Evolutionary conservation across 2,329 filamentous ascomycete species (phyloP).

Genomic region (Aspergillus pseudotamarii): DNA sequence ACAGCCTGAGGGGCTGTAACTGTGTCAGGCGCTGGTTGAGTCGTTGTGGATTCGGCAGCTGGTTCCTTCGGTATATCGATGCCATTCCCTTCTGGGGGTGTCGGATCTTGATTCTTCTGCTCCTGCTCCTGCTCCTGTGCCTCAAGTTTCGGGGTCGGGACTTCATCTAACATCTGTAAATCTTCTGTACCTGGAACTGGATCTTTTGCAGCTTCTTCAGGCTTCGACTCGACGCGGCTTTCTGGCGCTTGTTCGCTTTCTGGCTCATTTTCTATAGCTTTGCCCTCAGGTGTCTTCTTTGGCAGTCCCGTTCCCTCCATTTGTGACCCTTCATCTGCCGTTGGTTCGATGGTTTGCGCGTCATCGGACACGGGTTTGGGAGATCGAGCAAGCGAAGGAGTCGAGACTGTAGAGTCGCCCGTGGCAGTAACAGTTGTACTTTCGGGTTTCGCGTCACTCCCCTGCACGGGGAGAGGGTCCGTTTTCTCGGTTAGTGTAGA

Average conservation of each 20-base stretch:
- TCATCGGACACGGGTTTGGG: not conserved
- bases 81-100: not conserved
- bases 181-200: not conserved
- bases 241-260: not conserved
- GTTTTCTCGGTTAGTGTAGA: conserved; percentile 7
- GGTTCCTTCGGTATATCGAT: not conserved
- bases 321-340: not conserved
- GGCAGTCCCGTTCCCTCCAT: not conserved
- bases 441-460: conserved; percentile 4
- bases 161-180: not conserved
- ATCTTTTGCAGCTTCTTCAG: not conserved
- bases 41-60: not conserved
- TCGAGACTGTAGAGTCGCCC: not conserved
- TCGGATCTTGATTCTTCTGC: not conserved
- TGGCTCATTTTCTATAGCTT: not conserved
- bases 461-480: not conserved
- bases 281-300: not conserved
- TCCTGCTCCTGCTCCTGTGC: conserved; percentile 5
- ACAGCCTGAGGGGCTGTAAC: not conserved
- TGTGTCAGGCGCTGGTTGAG: not conserved
- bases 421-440: conserved; percentile 6
- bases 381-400: conserved; percentile 6
- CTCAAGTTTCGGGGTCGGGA: conserved; percentile 2
- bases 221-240: not conserved
- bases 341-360: not conserved